Percentiles rank a stretch among this genome's conserved stretches.
Evolutionary conservation across 495 filamentous ascomycete genomes (phyloP).

Genomic region (Penicillium bovifimosum): DNA sequence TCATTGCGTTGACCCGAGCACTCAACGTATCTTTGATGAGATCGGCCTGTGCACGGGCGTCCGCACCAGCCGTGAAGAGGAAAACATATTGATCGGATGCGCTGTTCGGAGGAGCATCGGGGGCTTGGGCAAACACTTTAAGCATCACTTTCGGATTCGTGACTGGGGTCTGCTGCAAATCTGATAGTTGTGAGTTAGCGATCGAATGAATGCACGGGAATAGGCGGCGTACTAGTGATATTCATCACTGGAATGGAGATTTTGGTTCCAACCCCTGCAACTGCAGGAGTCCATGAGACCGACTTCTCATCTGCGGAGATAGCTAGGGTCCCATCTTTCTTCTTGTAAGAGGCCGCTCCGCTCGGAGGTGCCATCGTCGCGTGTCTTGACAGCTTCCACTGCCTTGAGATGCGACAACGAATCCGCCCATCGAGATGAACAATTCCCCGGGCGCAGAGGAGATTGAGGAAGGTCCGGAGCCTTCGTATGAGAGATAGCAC

Average conservation of each 20-base stretch:
- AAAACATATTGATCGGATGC: slow-evolving; percentile 72
- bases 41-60: slow-evolving; percentile 77
- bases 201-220: not conserved
- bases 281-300: slow-evolving; percentile 71
- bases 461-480: slow-evolving; percentile 20
- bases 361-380: slow-evolving; percentile 53
- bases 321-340: slow-evolving; percentile 84
- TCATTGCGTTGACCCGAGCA: slow-evolving; percentile 64
- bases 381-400: slow-evolving; percentile 41
- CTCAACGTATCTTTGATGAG: slow-evolving; percentile 76
- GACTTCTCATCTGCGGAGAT: slow-evolving; percentile 62
- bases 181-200: slow-evolving; percentile 20
- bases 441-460: slow-evolving; percentile 20
- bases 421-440: slow-evolving; percentile 43
- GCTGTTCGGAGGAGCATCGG: slow-evolving; percentile 40
- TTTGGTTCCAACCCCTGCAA: slow-evolving; percentile 45
- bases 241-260: slow-evolving; percentile 65
- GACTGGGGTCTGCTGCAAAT: slow-evolving; percentile 89
- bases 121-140: slow-evolving; percentile 69
- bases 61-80: slow-evolving; percentile 70
- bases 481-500: slow-evolving; percentile 17
- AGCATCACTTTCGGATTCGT: slow-evolving; percentile 81
- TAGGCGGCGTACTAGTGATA: slow-evolving; percentile 65
- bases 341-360: slow-evolving; percentile 82
- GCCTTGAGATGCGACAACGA: slow-evolving; percentile 32